phyloP scores from a whole-genome alignment of 2,329 filamentous ascomycete genomes.

The Trichoderma gracile region DNA sequence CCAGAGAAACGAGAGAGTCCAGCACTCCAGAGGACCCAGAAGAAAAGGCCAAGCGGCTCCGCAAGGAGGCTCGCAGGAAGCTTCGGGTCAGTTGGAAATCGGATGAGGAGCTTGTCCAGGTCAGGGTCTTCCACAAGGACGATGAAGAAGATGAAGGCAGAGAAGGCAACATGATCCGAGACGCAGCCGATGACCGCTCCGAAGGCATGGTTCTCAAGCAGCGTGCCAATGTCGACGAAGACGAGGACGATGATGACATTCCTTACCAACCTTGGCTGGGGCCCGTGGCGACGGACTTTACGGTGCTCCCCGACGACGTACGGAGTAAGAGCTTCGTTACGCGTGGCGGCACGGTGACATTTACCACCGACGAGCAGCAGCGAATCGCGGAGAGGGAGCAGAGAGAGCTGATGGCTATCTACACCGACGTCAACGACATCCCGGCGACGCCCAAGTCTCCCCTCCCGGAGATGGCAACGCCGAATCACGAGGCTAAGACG shows the following conservation, averaged over 20 bases:
- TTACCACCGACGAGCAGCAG: slow-evolving; percentile 58
- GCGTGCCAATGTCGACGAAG: slow-evolving; percentile 49
- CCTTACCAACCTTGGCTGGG: slow-evolving; percentile 56
- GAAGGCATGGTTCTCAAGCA: slow-evolving; percentile 70
- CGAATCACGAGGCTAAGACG: slow-evolving; percentile 34
- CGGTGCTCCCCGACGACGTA: slow-evolving; percentile 47
- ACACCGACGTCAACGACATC: slow-evolving; percentile 55
- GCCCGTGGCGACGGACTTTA: slow-evolving; percentile 50
- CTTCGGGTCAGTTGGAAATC: slow-evolving; percentile 71
- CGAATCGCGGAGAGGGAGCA: slow-evolving; percentile 58
- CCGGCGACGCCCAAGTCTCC: slow-evolving; percentile 59
- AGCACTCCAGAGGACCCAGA: slow-evolving; percentile 66
- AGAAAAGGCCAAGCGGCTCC: slow-evolving; percentile 65
- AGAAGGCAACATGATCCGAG: slow-evolving; percentile 66
- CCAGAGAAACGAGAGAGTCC: slow-evolving; percentile 51
- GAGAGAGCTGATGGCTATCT: slow-evolving; percentile 62
- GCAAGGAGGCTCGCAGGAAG: slow-evolving; percentile 70
- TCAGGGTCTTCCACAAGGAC: slow-evolving; percentile 71
- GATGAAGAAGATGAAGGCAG: slow-evolving; percentile 69
- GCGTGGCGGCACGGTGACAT: slow-evolving; percentile 52
- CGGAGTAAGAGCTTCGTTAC: slow-evolving; percentile 54
- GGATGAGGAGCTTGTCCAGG: slow-evolving; percentile 64
- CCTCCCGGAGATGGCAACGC: slow-evolving; percentile 37
- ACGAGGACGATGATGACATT: slow-evolving; percentile 60
- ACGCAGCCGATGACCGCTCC: slow-evolving; percentile 70